Evolutionary conservation across 352 stramenopile species (phyloP), one percentile per base, ranked within the genome.

Genomic region (Phytophthora hibernalis): DNA sequence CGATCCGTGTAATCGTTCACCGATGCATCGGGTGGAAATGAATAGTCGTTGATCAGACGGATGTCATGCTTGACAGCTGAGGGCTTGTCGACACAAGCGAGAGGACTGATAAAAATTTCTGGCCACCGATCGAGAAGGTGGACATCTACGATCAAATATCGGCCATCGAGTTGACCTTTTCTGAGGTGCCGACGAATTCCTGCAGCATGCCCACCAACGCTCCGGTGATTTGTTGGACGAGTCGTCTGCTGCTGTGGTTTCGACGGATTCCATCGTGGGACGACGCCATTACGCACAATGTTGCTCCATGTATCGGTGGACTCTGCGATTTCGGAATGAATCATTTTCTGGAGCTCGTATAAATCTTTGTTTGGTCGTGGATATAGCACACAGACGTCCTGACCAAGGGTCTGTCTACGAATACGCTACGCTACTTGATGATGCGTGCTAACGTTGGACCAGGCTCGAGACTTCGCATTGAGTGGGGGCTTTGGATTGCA

Each of bases 1-100:
- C 49, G 38, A 54, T 74, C 58, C 11, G 59, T 69, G 48, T 59
- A 69, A 59, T 69, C 53, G 59, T 74, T 69, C 45, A 70, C 54
- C 5, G 62, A 65, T 40, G 15, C 21, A 20, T 37, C 47, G 18
- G 21, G 28, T n/a, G 54, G 62, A 37, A 42, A 60, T 6, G 62
- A 70, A 5, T 70, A 70, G 40, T 70, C 54, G 12, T 65, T 65
- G 18, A 70, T 70, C 1, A 65, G 54, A 33, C 54, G 54, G 30
- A 53, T 61, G 18, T 65, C 47, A 15, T 35, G 5, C 20, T 26
- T 16, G 13, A 45, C 5, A 30, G 6, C n/a, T 1, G 31, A 42
- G 4, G 50, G 33, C 24, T 70, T 65, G 22, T 60, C 62, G 10
- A 70, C 48, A 5, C 56, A 31, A 1, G 15, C 62, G 13, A 65